Percentiles rank a stretch among this genome's conserved stretches.
Evolutionary conservation across 306 rosid species (phyloP).

Genomic region (Ormosia semicastrata): DNA sequence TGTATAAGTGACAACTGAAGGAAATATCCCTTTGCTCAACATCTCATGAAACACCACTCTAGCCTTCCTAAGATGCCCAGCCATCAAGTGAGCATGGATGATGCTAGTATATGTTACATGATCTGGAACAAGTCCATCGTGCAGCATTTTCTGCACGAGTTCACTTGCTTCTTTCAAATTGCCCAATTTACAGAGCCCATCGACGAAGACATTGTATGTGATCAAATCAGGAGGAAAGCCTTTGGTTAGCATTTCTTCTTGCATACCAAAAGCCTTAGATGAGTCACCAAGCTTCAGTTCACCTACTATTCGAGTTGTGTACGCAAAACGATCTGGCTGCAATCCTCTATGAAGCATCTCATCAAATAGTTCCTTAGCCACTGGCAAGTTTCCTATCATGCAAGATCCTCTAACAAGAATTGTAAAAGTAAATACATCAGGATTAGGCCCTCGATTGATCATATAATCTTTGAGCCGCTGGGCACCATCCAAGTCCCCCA

Average conservation of each 20-base stretch:
- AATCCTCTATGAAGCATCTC: constrained; percentile 66
- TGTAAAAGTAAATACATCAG: constrained; percentile 73
- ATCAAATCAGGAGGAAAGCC: constrained; percentile 73
- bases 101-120: constrained; percentile 75
- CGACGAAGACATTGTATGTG: constrained; percentile 62
- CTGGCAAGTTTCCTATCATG: constrained; percentile 52
- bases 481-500: constrained; percentile 69
- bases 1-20: constrained; percentile 81
- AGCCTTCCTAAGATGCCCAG: constrained; percentile 58
- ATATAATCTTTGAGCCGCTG: constrained; percentile 58
- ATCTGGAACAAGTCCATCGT: constrained; percentile 59
- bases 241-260: constrained; percentile 68
- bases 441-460: constrained; percentile 49
- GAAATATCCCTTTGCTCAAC: constrained; percentile 59
- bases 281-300: constrained; percentile 67
- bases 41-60: constrained; percentile 56
- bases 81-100: constrained; percentile 63
- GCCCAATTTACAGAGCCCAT: constrained; percentile 59
- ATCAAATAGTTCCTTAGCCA: constrained; percentile 66
- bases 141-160: constrained; percentile 51
- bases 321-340: constrained; percentile 66
- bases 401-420: constrained; percentile 66
- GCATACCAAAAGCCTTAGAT: constrained; percentile 57
- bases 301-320: constrained; percentile 63
- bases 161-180: constrained; percentile 53